phyloP scores from a whole-genome alignment of 2,329 filamentous ascomycete genomes.

The Nothophaeocryptopus gaeumannii region DNA sequence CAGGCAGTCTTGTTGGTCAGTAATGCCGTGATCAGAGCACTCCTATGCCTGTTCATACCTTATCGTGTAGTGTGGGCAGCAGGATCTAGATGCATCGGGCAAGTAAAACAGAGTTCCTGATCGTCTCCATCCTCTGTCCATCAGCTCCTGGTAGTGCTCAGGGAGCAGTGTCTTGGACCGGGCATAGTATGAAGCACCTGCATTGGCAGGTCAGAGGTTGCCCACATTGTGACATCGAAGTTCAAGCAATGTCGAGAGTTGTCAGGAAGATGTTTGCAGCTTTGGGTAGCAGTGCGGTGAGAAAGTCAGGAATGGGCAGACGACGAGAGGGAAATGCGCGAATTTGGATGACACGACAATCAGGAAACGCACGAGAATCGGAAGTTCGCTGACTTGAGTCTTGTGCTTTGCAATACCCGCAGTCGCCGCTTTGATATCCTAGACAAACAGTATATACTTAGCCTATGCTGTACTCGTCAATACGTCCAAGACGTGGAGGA shows the following conservation, averaged over 20 bases:
- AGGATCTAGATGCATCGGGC: slow-evolving; percentile 73
- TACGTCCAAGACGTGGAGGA: too few species aligned
- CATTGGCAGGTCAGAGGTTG: slow-evolving; percentile 6
- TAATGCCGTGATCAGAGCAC: background rate
- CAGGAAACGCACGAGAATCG: slow-evolving; percentile 47
- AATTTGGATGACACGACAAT: background rate
- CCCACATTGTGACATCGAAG: background rate
- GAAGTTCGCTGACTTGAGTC: slow-evolving; percentile 47
- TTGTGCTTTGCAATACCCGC: slow-evolving; percentile 51
- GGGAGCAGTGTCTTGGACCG: slow-evolving; percentile 60
- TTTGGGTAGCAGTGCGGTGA: background rate
- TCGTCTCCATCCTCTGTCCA: slow-evolving; percentile 74
- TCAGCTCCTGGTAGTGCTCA: slow-evolving; percentile 66
- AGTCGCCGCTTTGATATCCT: slow-evolving; percentile 51
- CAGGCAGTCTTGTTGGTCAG: slow-evolving; percentile 54
- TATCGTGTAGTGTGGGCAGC: slow-evolving; percentile 89
- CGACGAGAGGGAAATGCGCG: too few species aligned
- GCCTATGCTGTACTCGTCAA: slow-evolving; percentile 10
- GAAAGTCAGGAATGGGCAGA: background rate
- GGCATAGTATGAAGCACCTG: slow-evolving; percentile 73
- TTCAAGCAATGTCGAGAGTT: background rate
- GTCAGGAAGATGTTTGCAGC: background rate
- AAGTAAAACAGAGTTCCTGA: slow-evolving; percentile 68
- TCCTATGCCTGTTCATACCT: slow-evolving; percentile 38
- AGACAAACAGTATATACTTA: slow-evolving; percentile 19